These are phyloP conservation scores for Entomortierella chlamydospora DNA, from an alignment of 192 early-diverging fungal genomes.

Conservation along the genomic window DNA sequence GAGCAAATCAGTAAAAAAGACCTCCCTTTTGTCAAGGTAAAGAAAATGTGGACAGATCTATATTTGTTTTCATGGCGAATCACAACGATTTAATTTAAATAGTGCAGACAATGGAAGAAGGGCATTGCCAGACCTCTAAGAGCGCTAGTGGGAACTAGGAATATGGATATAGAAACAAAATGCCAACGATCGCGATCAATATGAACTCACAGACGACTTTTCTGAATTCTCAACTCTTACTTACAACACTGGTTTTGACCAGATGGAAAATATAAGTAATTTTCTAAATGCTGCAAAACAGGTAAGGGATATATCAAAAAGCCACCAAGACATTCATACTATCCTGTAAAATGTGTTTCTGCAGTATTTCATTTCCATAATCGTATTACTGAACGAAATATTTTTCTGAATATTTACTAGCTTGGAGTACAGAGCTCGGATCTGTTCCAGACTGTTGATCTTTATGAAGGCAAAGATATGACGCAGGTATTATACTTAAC, in stretches of 20 bases:
- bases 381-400: background rate
- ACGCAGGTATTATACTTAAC: slow-evolving; percentile 51
- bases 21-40: slow-evolving; percentile 80
- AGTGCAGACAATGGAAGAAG: background rate
- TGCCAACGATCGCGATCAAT: too few relatives aligned
- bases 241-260: slow-evolving; percentile 5
- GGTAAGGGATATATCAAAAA: slow-evolving; percentile 38
- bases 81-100: background rate
- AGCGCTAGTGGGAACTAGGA: too few relatives aligned
- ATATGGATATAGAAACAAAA: too few relatives aligned
- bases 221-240: background rate
- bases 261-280: slow-evolving; percentile 89
- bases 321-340: background rate
- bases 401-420: slow-evolving; percentile 30
- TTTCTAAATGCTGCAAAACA: slow-evolving; percentile 77
- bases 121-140: too few relatives aligned
- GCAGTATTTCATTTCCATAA: background rate
- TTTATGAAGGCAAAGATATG: slow-evolving; percentile 88
- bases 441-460: slow-evolving; percentile 83
- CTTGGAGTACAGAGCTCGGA: slow-evolving; percentile 80
- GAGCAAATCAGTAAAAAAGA: slow-evolving; percentile 76
- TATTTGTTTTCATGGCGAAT: background rate
- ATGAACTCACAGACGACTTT: background rate
- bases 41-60: background rate
- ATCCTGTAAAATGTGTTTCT: background rate